phyloP scores from a whole-genome alignment of 192 early-diverging fungal species.

The Rhizophagus sp. region DNA sequence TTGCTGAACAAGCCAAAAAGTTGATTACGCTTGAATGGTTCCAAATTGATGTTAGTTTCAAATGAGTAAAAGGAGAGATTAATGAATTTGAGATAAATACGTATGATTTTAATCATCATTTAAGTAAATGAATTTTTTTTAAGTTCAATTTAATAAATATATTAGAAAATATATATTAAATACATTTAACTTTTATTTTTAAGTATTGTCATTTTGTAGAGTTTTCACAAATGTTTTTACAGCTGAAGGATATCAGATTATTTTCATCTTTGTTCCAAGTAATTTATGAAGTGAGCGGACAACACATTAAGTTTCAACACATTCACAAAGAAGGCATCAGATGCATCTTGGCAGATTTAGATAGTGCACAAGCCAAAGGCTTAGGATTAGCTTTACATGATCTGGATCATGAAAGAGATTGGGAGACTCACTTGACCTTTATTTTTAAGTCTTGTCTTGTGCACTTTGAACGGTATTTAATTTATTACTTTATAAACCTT shows the following conservation, averaged over 20 bases:
- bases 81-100: too few relatives aligned
- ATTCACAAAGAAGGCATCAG: neutral
- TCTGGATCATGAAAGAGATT: neutral
- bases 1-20: too few relatives aligned
- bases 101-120: too few relatives aligned
- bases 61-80: too few relatives aligned
- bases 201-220: too few relatives aligned
- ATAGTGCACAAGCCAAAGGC: neutral
- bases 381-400: neutral
- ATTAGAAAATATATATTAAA: too few relatives aligned
- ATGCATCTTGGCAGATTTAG: neutral
- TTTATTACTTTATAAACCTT: too few relatives aligned
- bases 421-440: neutral
- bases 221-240: neutral
- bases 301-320: neutral
- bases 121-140: too few relatives aligned
- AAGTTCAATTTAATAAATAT: too few relatives aligned
- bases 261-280: neutral
- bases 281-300: neutral
- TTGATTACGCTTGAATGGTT: too few relatives aligned
- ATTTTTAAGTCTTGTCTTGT: neutral
- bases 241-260: neutral
- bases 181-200: too few relatives aligned
- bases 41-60: too few relatives aligned
- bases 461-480: neutral